These are phyloP conservation scores for Candida ortonii DNA, from an alignment of 805 yeast genomes.

Conservation along the genomic window DNA sequence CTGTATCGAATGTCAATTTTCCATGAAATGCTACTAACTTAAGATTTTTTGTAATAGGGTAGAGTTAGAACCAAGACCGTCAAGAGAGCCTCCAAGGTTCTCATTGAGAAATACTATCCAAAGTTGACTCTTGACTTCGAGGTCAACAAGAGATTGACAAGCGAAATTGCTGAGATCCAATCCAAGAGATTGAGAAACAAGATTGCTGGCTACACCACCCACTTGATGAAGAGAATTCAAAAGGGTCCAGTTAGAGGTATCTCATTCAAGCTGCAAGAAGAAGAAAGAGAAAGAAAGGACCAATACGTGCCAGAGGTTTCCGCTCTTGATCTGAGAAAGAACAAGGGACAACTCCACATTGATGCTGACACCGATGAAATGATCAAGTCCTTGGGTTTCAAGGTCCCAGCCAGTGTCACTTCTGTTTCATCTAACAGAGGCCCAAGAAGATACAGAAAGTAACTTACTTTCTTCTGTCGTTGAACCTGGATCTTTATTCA, in stretches of 20 bases:
- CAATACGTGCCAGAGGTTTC: constrained; percentile 99
- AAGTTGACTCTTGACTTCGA: constrained; percentile 98
- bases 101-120: constrained; percentile 99
- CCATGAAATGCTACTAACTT: no score
- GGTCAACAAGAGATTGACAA: constrained; percentile 99
- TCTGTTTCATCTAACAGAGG: constrained; percentile 85
- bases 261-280: constrained; percentile 99
- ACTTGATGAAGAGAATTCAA: constrained; percentile 99
- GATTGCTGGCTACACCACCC: constrained; percentile 99
- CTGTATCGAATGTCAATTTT: no score
- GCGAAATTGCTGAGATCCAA: constrained; percentile 98
- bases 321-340: constrained; percentile 96
- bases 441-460: constrained; percentile 85
- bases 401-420: constrained; percentile 80
- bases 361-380: constrained; percentile 95
- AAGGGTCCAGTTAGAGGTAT: constrained; percentile 99
- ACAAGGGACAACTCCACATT: constrained; percentile 94
- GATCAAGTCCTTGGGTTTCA: constrained; percentile 91
- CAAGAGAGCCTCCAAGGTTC: constrained; percentile 99
- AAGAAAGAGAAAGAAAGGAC: constrained; percentile 99
- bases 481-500: constrained; percentile 14
- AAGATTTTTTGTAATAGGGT: constrained; percentile 79
- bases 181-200: constrained; percentile 99
- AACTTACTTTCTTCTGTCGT: constrained; percentile 37
- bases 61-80: constrained; percentile 99